Conservation (phyloP, 768 basidiomycete genomes). For the Mycena venus region DNA sequence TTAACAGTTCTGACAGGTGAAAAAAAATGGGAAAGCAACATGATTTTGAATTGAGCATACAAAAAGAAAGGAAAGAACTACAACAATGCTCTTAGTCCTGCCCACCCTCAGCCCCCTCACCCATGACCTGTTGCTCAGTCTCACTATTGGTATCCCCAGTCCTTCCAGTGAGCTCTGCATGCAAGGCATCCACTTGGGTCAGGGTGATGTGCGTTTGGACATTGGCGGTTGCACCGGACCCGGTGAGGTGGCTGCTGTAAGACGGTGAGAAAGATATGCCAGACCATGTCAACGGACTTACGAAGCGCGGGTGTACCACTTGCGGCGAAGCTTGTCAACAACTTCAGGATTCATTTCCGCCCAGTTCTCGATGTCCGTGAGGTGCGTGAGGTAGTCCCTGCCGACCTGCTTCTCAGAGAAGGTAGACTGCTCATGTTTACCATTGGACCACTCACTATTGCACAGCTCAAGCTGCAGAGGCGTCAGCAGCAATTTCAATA, state of each 20-base stretch:
- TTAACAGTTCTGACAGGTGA: too few species aligned
- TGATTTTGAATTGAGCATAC: too few species aligned
- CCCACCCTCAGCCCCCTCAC: not conserved
- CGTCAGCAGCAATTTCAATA: not conserved
- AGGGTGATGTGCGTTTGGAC: not conserved
- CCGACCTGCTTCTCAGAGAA: not conserved
- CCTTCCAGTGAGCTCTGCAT: not conserved
- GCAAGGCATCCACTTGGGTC: not conserved
- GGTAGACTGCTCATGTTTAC: not conserved
- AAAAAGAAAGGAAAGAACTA: too few species aligned
- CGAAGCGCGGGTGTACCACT: constrained; percentile 1
- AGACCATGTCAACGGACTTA: not conserved
- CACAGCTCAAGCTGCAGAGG: not conserved
- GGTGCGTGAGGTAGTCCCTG: not conserved
- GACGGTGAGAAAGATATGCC: not conserved
- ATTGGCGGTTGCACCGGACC: not conserved
- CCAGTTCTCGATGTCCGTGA: not conserved
- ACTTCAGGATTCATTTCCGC: not conserved
- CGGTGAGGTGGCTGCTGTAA: not conserved
- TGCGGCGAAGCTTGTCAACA: not conserved
- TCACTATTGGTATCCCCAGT: not conserved
- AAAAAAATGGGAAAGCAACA: too few species aligned
- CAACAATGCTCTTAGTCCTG: too few species aligned
- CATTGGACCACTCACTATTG: not conserved
- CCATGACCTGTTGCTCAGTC: not conserved